These are phyloP conservation scores for Neonectria magnoliae DNA, from an alignment of 2,329 filamentous ascomycete species.

Conservation along the genomic window DNA sequence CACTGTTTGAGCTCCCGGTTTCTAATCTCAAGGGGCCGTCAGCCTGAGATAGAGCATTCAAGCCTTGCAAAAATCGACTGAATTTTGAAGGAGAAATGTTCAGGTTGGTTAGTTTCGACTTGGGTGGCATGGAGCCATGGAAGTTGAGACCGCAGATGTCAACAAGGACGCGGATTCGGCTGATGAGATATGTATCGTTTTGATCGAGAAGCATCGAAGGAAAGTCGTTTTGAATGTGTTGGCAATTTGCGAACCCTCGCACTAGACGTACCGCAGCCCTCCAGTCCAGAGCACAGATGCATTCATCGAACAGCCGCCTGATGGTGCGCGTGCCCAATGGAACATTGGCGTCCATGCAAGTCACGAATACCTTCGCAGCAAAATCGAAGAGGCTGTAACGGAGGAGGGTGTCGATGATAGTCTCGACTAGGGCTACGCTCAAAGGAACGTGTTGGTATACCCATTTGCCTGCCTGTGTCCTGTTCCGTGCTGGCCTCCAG, in stretches of 20 bases:
- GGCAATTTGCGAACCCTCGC: conserved; percentile 40
- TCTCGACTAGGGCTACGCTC: conserved; percentile 53
- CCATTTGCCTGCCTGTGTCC: conserved; percentile 46
- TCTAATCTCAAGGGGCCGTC: conserved; percentile 24
- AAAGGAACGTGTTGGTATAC: conserved; percentile 54
- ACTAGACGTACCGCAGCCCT: conserved; percentile 46
- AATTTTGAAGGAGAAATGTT: conserved; percentile 38
- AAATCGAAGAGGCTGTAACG: conserved; percentile 57
- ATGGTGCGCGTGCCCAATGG: conserved; percentile 46
- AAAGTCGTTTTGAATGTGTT: conserved; percentile 42
- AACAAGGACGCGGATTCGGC: conserved; percentile 48
- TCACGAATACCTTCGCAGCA: conserved; percentile 55
- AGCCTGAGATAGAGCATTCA: conserved; percentile 34
- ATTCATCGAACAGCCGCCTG: conserved; percentile 54
- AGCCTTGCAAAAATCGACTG: conserved; percentile 25
- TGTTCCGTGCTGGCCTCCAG: conserved; percentile 42
- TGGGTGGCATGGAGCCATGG: conserved; percentile 13
- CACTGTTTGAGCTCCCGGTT: not conserved
- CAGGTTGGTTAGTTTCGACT: conserved; percentile 38
- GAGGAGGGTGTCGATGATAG: conserved; percentile 59
- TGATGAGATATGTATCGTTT: conserved; percentile 41
- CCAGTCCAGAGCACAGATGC: conserved; percentile 55
- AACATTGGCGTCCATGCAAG: conserved; percentile 50
- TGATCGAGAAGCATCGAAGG: conserved; percentile 37
- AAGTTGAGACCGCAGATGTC: conserved; percentile 48